Evolutionary conservation across 306 rosid species (phyloP).

Genomic region (Urtica urens): DNA sequence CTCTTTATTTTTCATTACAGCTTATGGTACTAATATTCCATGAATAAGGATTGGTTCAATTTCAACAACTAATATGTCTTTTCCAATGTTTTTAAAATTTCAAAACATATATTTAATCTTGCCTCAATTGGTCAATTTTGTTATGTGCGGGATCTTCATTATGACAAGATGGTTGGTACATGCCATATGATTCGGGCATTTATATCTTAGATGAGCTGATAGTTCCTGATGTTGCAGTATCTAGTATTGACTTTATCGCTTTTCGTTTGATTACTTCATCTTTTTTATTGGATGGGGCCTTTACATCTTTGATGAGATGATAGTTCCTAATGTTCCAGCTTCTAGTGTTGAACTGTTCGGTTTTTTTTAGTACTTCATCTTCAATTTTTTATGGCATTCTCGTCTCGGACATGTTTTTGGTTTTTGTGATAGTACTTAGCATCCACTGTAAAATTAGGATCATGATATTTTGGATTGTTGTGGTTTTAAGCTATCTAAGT

Average conservation of each 20-base stretch:
- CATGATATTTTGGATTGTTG: background rate
- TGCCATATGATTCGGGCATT: background rate
- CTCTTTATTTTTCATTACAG: background rate
- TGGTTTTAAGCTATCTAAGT: background rate
- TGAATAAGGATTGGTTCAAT: background rate
- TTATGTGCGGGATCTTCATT: background rate
- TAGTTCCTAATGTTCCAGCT: no score
- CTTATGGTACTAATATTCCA: background rate
- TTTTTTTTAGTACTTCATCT: background rate
- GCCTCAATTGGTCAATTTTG: background rate
- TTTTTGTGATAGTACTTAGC: background rate
- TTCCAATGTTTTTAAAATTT: background rate
- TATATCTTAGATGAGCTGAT: background rate
- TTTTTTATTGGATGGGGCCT: no score
- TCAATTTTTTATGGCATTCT: slow-evolving; percentile 4
- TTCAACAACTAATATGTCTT: background rate
- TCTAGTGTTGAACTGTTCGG: no score
- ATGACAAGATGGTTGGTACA: background rate
- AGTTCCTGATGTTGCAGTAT: background rate
- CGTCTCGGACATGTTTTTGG: background rate
- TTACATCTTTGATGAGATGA: no score
- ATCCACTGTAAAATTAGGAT: background rate
- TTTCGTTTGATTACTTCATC: no score
- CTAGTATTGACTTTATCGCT: background rate
- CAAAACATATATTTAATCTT: background rate